phyloP scores from a whole-genome alignment of 2,329 filamentous ascomycete species.

The Botrytis paeoniae region DNA sequence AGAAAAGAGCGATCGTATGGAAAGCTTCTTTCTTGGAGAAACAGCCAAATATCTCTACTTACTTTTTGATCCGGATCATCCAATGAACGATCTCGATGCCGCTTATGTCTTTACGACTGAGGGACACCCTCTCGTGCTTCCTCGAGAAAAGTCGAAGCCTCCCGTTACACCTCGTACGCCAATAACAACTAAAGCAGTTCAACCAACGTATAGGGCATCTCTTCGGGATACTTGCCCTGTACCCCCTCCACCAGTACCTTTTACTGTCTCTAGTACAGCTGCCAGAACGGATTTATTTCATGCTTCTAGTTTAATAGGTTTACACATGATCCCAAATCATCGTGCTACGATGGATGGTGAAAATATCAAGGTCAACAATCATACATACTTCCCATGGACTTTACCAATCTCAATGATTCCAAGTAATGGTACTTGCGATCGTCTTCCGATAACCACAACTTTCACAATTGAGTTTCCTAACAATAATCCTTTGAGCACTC shows the following conservation, averaged over 20 bases:
- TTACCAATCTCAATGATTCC: slow-evolving; percentile 74
- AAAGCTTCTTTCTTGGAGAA: slow-evolving; percentile 97
- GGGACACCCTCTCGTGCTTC: slow-evolving; percentile 87
- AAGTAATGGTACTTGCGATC: slow-evolving; percentile 70
- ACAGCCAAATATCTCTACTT: slow-evolving; percentile 95
- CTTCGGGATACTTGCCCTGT: slow-evolving; percentile 61
- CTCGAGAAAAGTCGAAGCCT: slow-evolving; percentile 44
- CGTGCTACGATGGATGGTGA: slow-evolving; percentile 43
- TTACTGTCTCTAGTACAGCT: slow-evolving; percentile 76
- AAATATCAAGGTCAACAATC: slow-evolving; percentile 48
- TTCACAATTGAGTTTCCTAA: slow-evolving; percentile 64
- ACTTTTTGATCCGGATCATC: slow-evolving; percentile 81
- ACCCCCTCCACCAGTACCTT: slow-evolving; percentile 55
- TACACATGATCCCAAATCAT: slow-evolving; percentile 73
- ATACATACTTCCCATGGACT: slow-evolving; percentile 92
- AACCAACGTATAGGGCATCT: slow-evolving; percentile 30
- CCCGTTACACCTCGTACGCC: slow-evolving; percentile 21
- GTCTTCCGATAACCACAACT: slow-evolving; percentile 67
- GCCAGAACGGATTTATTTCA: slow-evolving; percentile 82
- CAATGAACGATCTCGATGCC: slow-evolving; percentile 80
- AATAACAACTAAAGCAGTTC: slow-evolving; percentile 38
- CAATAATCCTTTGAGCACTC: slow-evolving; percentile 38
- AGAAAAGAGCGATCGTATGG: slow-evolving; percentile 91
- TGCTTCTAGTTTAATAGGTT: slow-evolving; percentile 76
- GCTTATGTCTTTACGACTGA: slow-evolving; percentile 95